Base-by-base conservation (phyloP, 2,329 filamentous ascomycete species). In the Trichoderma asperellum region DNA sequence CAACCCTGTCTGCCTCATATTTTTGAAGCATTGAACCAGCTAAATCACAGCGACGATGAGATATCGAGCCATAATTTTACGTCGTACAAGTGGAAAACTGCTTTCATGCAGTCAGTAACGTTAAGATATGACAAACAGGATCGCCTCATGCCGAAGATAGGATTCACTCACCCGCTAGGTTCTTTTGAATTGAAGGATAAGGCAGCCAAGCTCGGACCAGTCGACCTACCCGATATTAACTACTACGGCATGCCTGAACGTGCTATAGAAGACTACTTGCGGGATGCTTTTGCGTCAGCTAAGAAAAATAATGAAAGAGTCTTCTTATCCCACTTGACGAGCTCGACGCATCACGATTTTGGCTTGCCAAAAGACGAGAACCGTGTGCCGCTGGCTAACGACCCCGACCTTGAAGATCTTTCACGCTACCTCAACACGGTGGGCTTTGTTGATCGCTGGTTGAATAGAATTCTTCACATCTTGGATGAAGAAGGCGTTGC, bases 1-100 rank as follows among this genome's bases (percentile, higher is more conserved):
- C 82, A 84, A 55, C 82, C 82, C 0, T 84, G 82, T 58, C 69
- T 84, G 58, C 80, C 82, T 0, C 82, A 80, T 1, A 72, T 80
- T 21, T 71, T 80, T 3, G 73, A 79, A 14, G 74, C 76, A 6
- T 69, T 81, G 68, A 80, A 79, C 55, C 27, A 67, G 1, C 68
- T 78, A 3, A 35, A 62, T 3, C 73, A 74, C 18, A 70, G 69
- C 0, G 37, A 64, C 6, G 52, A 72, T 16, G 57, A 63, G 7
- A 32, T 67, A 1, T n/a, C 37, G 7, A 58, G 57, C 12, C 70
- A 70, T 12, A 74, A 72, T 34, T 80, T 73, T 56, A 73, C 73
- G 5, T 62, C 73, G 1, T 74, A 72, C 27, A 75, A 74, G 10
- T 81, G 79, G 79, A 74, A 74, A 5, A 77, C 78, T 0, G 72